Conservation (phyloP, 1,139 yeast genomes). For the Kurtzmaniella quercitrusa region DNA sequence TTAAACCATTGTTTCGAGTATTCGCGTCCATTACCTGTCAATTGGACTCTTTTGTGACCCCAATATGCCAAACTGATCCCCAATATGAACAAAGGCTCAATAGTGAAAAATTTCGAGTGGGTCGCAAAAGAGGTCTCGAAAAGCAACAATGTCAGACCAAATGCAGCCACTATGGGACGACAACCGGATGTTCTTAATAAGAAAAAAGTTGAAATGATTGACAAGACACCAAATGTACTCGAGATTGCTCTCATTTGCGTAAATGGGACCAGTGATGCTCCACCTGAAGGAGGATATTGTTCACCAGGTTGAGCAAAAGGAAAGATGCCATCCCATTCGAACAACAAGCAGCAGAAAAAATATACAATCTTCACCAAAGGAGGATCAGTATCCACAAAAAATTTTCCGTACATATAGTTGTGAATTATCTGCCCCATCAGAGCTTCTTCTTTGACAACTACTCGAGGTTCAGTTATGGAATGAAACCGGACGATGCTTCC, state of each 20-base stretch:
- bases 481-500: conserved; percentile 42
- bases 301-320: conserved; percentile 30
- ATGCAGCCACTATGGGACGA: conserved; percentile 35
- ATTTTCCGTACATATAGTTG: conserved; percentile 57
- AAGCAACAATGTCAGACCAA: conserved; percentile 42
- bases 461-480: conserved; percentile 61
- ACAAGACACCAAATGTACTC: conserved; percentile 37
- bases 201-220: conserved; percentile 45
- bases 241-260: conserved; percentile 32
- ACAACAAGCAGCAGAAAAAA: conserved; percentile 34
- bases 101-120: conserved; percentile 46
- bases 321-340: conserved; percentile 46
- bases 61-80: conserved; percentile 40
- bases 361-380: conserved; percentile 54
- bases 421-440: conserved; percentile 42
- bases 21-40: conserved; percentile 28
- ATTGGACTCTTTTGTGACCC: conserved; percentile 40
- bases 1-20: conserved; percentile 36
- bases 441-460: conserved; percentile 92
- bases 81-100: conserved; percentile 50
- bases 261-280: conserved; percentile 22
- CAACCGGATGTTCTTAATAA: conserved; percentile 47
- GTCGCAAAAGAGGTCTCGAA: conserved; percentile 54
- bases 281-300: conserved; percentile 14
- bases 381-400: conserved; percentile 59